Base-by-base conservation (phyloP, 2,329 filamentous ascomycete species). In the Monascus ruber region DNA sequence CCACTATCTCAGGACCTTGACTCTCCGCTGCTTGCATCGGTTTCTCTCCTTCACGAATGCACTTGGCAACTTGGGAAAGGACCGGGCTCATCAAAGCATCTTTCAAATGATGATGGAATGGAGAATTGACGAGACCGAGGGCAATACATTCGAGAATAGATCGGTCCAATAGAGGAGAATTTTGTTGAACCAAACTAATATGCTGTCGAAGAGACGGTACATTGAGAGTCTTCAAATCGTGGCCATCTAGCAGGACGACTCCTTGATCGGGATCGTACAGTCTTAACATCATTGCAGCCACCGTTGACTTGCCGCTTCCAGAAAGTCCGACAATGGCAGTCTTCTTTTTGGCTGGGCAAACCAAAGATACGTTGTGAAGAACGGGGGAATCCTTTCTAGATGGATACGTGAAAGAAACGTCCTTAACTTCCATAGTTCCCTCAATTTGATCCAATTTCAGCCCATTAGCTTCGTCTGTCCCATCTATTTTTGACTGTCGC, bases 121-220 rank as follows among this genome's bases (percentile, higher is more conserved):
- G 45, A 5, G 60, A 64, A 26, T 52, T 53, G n/a, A 69, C 61
- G 4, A 74, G 56, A 2, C 71, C 71, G 31, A 68, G 63, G 1
- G 71, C 71, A 37, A 75, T 71, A 38, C 74, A 74, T 38, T 74
- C 71, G 6, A 74, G 46, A 5, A 75, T 68, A 0, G 71, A 72
- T 3, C 70, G 61, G 39, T 73, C 64, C 3, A 74, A 55, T 7
- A 75, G 57, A 6, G 64, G 65, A 1, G 71, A 69, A 36, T 74
- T 70, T 47, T 74, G 72, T 34, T 71, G 69, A 2, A 74, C 72
- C 5, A 62, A 53, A 26, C 59, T 54, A 28, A 61, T 59, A 24
- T 54, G 53, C 2, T 61, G 53, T 33, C 62, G 49, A 24, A 65
- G 43, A 9, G 54, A 52, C n/a, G 50, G 45, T 10, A 61, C 54